Evolutionary conservation across 352 stramenopile genomes (phyloP).

Genomic region (Saprolegnia parasitica): DNA sequence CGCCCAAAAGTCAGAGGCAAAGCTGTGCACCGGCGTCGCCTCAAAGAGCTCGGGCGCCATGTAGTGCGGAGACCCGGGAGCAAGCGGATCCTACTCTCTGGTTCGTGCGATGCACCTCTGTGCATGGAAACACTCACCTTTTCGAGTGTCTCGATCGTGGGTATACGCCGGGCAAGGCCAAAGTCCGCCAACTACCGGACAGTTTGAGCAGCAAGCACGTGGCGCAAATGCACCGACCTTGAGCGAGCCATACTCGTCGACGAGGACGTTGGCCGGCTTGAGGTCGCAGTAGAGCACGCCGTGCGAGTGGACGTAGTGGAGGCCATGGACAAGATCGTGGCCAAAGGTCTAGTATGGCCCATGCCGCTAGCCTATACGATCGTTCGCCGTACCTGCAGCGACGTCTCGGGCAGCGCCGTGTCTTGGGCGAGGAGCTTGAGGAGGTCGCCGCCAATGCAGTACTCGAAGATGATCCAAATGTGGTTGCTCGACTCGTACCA

Average conservation of each 20-base stretch:
- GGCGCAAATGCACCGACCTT: slow-evolving; percentile 45
- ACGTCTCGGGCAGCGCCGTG: slow-evolving; percentile 69
- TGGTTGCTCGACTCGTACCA: slow-evolving; percentile 95
- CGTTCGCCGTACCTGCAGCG: slow-evolving; percentile 51
- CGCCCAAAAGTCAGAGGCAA: slow-evolving; percentile 86
- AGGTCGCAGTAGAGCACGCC: slow-evolving; percentile 89
- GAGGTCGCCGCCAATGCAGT: slow-evolving; percentile 88
- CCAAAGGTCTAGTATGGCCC: slow-evolving; percentile 52
- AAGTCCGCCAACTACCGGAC: slow-evolving; percentile 79
- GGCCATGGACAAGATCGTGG: slow-evolving; percentile 60
- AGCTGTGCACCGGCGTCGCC: slow-evolving; percentile 75
- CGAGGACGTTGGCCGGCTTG: slow-evolving; percentile 87
- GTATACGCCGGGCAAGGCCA: slow-evolving; percentile 79
- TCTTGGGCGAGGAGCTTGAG: slow-evolving; percentile 88
- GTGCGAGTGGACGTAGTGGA: slow-evolving; percentile 86
- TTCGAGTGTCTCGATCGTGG: slow-evolving; percentile 40
- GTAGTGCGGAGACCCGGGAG: slow-evolving; percentile 80
- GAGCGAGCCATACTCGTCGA: slow-evolving; percentile 90
- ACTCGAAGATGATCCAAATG: slow-evolving; percentile 94
- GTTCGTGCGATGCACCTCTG: too few relatives aligned
- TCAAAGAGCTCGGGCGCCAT: slow-evolving; percentile 91
- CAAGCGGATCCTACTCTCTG: slow-evolving; percentile 35
- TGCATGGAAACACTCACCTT: slow-evolving; percentile 1
- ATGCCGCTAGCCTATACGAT: neutral
- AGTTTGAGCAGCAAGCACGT: neutral